These are phyloP conservation scores for Pestalotiopsis sp. DNA, from an alignment of 2,329 filamentous ascomycete species.

Conservation along the genomic window DNA sequence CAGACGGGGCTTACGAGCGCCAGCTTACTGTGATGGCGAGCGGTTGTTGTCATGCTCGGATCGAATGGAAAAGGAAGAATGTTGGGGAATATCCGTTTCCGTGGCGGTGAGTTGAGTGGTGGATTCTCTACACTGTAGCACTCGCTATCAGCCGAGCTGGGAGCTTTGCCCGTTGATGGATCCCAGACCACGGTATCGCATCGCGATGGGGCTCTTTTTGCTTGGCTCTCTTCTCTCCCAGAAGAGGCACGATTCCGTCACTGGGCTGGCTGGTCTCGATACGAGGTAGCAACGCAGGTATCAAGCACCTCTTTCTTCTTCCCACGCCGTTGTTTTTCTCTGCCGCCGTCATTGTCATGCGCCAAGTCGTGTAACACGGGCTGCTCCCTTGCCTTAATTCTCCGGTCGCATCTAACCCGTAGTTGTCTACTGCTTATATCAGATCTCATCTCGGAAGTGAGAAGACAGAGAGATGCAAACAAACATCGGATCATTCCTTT, in stretches of 20 bases:
- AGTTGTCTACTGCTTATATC: neutral
- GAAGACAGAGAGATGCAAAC: neutral
- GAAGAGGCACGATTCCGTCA: neutral
- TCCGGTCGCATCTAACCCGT: neutral
- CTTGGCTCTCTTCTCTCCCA: neutral
- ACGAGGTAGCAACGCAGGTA: neutral
- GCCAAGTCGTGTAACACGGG: neutral
- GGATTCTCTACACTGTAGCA: neutral
- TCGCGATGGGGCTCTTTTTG: neutral
- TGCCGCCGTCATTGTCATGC: neutral
- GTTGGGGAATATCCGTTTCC: neutral
- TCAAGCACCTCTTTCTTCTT: neutral
- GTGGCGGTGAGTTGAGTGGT: neutral
- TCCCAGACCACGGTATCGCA: too few species aligned
- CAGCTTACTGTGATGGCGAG: neutral
- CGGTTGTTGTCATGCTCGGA: neutral
- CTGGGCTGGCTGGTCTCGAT: neutral
- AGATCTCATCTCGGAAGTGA: neutral
- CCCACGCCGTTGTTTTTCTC: neutral
- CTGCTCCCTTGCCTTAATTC: neutral
- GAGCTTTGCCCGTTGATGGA: too few species aligned
- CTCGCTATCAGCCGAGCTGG: too few species aligned
- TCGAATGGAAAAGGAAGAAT: neutral
- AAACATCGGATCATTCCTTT: neutral
- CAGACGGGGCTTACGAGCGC: neutral